These are phyloP conservation scores for Saksenaea vasiformis DNA, from an alignment of 371 early-diverging fungal genomes.

Conservation along the genomic window DNA sequence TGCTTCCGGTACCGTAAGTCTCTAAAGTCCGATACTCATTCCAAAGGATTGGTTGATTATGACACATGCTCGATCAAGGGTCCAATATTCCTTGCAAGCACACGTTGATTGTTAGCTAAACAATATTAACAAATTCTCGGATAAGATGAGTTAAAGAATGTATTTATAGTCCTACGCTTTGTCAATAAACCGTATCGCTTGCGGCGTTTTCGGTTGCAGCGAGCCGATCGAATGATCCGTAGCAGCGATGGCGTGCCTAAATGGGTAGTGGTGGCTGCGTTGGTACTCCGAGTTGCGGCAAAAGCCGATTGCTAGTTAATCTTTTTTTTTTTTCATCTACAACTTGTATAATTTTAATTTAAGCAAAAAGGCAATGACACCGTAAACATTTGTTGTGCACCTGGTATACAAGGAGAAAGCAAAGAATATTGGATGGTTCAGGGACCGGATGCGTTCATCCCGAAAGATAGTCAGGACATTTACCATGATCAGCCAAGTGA, in stretches of 20 bases:
- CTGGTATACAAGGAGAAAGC: neutral
- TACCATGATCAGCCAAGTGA: neutral
- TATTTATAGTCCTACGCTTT: no score
- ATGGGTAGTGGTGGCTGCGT: neutral
- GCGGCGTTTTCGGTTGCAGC: no score
- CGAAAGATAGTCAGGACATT: neutral
- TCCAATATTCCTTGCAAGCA: no score
- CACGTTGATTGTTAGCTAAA: no score
- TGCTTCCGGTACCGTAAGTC: neutral
- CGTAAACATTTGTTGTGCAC: neutral
- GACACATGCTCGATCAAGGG: neutral
- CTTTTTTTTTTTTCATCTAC: neutral
- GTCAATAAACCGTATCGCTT: no score
- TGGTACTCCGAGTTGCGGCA: neutral
- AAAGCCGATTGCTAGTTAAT: neutral
- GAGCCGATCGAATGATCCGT: neutral
- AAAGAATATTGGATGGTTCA: neutral
- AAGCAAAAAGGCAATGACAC: neutral
- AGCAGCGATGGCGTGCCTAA: neutral
- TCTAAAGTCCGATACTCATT: neutral
- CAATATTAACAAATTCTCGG: no score
- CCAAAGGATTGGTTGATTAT: neutral
- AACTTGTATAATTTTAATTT: constrained; percentile 6
- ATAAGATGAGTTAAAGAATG: no score
- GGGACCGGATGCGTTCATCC: neutral